Evolutionary conservation across 306 rosid species (phyloP).

Genomic region (Pterocarpus macrocarpus): DNA sequence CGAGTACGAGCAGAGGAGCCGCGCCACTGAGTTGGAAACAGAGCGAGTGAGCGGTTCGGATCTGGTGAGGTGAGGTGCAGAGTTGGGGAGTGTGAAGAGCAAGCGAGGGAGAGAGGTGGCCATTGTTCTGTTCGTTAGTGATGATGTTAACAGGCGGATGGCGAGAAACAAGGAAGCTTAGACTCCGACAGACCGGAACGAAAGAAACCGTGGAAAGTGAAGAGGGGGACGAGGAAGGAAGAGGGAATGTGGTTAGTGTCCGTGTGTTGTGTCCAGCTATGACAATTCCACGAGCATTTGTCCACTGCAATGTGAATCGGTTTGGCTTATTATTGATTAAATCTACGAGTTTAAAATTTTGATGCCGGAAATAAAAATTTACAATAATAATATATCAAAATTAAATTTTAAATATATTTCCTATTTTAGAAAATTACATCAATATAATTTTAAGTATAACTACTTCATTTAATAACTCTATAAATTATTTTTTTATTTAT

Average conservation of each 20-base stretch:
- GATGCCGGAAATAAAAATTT: too few relatives aligned
- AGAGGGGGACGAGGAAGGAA: not conserved
- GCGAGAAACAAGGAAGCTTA: not conserved
- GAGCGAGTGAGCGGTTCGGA: conserved; percentile 49
- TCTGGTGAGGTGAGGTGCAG: conserved; percentile 33
- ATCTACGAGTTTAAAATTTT: too few relatives aligned
- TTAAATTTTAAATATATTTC: too few relatives aligned
- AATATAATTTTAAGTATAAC: too few relatives aligned
- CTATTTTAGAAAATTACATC: too few relatives aligned
- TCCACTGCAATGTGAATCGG: too few relatives aligned
- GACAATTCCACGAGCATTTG: not conserved
- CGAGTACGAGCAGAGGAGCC: conserved; percentile 50
- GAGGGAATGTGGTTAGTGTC: not conserved
- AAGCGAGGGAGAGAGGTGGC: conserved; percentile 46
- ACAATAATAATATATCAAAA: too few relatives aligned
- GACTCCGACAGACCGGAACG: not conserved
- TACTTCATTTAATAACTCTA: too few relatives aligned
- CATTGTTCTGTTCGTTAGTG: not conserved
- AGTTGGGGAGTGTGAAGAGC: conserved; percentile 40
- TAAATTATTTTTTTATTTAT: too few relatives aligned
- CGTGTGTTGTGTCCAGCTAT: conserved; percentile 1
- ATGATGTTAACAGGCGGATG: not conserved
- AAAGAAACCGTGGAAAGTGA: conserved; percentile 3
- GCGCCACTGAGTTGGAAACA: conserved; percentile 49
- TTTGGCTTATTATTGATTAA: too few relatives aligned